Percentiles rank a stretch among this genome's conserved stretches.
These are phyloP conservation scores for Cytospora mali DNA, from an alignment of 2,329 filamentous ascomycete genomes.

Conservation along the genomic window DNA sequence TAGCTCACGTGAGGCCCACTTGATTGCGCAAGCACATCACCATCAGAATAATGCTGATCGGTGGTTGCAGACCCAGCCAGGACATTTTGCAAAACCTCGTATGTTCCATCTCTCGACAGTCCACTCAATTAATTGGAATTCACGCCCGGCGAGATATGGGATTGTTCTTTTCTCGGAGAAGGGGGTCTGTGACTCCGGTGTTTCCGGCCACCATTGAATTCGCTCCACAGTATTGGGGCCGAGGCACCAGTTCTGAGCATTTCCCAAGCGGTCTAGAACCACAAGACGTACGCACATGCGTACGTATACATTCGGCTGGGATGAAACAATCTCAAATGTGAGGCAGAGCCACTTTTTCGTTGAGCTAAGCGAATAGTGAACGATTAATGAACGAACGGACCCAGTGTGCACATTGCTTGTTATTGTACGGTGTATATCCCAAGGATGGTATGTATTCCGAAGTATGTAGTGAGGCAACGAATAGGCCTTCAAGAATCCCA, in stretches of 20 bases:
- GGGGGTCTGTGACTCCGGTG: not conserved
- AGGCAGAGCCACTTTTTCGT: too few relatives aligned
- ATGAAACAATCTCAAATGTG: too few relatives aligned
- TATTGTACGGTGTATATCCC: not conserved
- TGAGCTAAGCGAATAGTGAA: too few relatives aligned
- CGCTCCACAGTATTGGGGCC: not conserved
- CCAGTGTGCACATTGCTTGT: too few relatives aligned
- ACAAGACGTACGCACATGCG: not conserved
- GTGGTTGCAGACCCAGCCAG: not conserved
- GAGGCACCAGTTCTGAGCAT: not conserved
- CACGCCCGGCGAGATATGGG: too few relatives aligned
- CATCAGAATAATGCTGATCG: not conserved
- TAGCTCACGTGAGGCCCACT: not conserved
- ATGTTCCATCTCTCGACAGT: not conserved
- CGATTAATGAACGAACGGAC: too few relatives aligned
- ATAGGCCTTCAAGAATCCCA: not conserved
- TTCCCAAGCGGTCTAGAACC: not conserved
- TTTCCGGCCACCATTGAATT: not conserved
- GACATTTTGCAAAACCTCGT: not conserved
- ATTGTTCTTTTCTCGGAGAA: not conserved
- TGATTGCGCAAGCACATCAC: slow-evolving; percentile 13
- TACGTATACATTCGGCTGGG: not conserved
- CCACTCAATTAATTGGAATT: not conserved
- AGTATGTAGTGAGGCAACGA: not conserved
- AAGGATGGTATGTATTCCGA: not conserved